Evolutionary conservation across 2,329 filamentous ascomycete genomes (phyloP).

Genomic region (Hymenoscyphus occultus): DNA sequence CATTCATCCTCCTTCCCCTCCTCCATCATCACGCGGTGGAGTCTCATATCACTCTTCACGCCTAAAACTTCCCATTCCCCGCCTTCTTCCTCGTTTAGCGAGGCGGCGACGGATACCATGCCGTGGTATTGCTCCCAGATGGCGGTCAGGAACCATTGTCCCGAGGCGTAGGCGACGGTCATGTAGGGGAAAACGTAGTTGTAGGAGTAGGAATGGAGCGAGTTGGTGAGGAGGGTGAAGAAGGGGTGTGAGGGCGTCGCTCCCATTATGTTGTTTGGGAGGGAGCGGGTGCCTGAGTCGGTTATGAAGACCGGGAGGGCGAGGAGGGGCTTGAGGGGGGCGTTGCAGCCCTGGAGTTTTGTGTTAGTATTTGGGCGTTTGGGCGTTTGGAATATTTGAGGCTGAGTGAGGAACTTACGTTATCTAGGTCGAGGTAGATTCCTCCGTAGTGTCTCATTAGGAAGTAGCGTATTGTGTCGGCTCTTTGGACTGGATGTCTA

Average conservation of each 20-base stretch:
- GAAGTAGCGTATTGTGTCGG: conserved; percentile 72
- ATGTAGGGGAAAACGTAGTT: conserved; percentile 69
- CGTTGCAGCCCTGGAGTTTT: conserved; percentile 58
- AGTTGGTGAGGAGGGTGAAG: conserved; percentile 64
- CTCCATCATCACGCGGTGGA: conserved; percentile 34
- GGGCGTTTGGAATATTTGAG: conserved; percentile 2
- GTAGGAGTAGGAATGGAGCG: conserved; percentile 61
- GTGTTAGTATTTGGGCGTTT: neutral
- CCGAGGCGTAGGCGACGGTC: conserved; percentile 71
- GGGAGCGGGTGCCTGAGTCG: conserved; percentile 37
- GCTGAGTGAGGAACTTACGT: conserved; percentile 34
- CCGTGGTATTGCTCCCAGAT: conserved; percentile 65
- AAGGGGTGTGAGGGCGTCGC: conserved; percentile 66
- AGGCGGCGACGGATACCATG: neutral
- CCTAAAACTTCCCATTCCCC: neutral
- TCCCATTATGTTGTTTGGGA: conserved; percentile 66
- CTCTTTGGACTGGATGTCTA: conserved; percentile 67
- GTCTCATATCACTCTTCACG: neutral
- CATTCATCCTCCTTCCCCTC: conserved; percentile 29
- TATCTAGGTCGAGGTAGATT: conserved; percentile 71
- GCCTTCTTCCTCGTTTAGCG: neutral
- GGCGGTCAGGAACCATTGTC: conserved; percentile 66
- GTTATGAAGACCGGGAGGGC: conserved; percentile 67
- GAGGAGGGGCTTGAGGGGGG: conserved; percentile 63
- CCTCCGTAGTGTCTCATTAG: conserved; percentile 69